Base-by-base conservation (phyloP, 2,329 filamentous ascomycete species). In the Colletotrichum destructivum region DNA sequence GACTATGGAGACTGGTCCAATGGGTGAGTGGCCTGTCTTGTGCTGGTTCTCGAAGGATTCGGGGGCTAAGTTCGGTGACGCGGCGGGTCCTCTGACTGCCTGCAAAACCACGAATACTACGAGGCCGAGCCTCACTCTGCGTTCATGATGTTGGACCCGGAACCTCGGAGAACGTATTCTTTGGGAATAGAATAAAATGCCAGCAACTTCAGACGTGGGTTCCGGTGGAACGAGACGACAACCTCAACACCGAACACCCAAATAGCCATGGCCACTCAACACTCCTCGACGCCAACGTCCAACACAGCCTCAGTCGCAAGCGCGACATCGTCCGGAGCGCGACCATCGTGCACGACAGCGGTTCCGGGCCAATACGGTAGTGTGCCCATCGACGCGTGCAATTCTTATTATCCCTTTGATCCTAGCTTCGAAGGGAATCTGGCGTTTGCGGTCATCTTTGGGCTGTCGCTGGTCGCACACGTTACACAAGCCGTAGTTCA, bases 391-490 rank as follows among this genome's bases (percentile, higher is more conserved):
- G 76, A 76, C 38, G 76, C 80, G 1, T 82, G 81, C 69, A 79
- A 82, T 51, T 73, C 78, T 31, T 75, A 80, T 60, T 81, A 82
- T 59, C 65, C 64, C 64, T 82, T 78, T 65, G 67, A 82, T 38
- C 80, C 80, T 1, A 78, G 73, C 65, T 82, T 81, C 60, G 76
- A 71, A 21, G 80, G 75, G n/a, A 82, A 81, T 64, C 56, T 79
- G 18, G 78, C 77, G 6, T 81, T 81, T 72, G 77, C 78, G 2
- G 75, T 78, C 12, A 64, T 81, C 1, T 81, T 81, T 62, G 79
- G 79, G 2, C 47, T 79, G 12, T 77, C 74, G 4, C 78, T 77
- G 0, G n/a, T 75, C 2, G 71, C 69, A 7, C 80, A 82, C 54
- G 49, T 81, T 1, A 51, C 74, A 4, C 76, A 82, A 60, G 78